A percentile compares a stretch with the other conserved stretches of the same genome.
These are phyloP conservation scores for Epichloe sp. DNA, from an alignment of 2,329 filamentous ascomycete species.

Conservation along the genomic window DNA sequence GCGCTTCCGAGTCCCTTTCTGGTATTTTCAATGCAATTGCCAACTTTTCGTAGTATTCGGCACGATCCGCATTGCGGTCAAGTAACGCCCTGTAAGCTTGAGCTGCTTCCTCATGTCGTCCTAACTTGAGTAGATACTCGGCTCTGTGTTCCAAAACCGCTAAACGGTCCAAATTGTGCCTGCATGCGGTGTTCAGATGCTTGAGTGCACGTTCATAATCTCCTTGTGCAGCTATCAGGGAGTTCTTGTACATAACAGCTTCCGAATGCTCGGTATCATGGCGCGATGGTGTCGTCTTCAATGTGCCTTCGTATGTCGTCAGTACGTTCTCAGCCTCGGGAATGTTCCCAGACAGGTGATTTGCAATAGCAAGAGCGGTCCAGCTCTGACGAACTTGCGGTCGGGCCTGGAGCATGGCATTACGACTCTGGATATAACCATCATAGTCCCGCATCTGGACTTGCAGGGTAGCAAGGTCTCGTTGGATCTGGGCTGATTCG, in stretches of 20 bases:
- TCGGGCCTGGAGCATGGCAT: conserved; percentile 72
- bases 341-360: conserved; percentile 80
- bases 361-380: conserved; percentile 90
- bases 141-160: conserved; percentile 78
- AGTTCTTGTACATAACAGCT: conserved; percentile 88
- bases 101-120: conserved; percentile 64
- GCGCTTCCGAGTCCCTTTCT: conserved; percentile 44
- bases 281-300: conserved; percentile 67
- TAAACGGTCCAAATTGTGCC: conserved; percentile 69
- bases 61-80: conserved; percentile 78
- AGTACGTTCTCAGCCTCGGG: conserved; percentile 80
- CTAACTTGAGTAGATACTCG: conserved; percentile 69
- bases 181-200: conserved; percentile 67
- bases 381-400: conserved; percentile 81
- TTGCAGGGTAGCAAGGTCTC: conserved; percentile 85
- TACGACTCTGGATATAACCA: conserved; percentile 83
- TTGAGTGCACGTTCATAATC: conserved; percentile 73
- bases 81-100: conserved; percentile 70
- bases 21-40: conserved; percentile 53
- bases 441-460: conserved; percentile 93
- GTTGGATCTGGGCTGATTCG: conserved; percentile 86
- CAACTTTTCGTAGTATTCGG: conserved; percentile 72
- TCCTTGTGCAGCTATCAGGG: conserved; percentile 80
- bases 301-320: conserved; percentile 81
- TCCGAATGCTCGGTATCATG: conserved; percentile 87